Conservation (phyloP, 148 eudicot genomes). For the Heliamphora exappendiculata region DNA sequence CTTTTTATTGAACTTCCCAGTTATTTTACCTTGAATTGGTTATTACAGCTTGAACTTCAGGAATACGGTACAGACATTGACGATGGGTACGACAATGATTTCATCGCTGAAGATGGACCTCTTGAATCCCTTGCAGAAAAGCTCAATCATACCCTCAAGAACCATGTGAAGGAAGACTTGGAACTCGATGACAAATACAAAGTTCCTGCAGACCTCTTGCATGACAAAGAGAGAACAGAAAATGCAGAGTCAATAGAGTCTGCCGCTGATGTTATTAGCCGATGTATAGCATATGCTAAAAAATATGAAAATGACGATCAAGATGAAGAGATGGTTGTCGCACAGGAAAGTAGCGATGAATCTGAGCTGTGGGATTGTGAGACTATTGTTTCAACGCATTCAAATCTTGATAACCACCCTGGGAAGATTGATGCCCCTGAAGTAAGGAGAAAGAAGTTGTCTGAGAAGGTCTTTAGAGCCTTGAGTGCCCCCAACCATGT, state of each 20-base stretch:
- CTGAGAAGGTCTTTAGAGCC: conserved; percentile 45
- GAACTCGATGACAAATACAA: conserved; percentile 38
- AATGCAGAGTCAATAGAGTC: conserved; percentile 29
- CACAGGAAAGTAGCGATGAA: conserved; percentile 83
- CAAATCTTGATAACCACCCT: conserved; percentile 93
- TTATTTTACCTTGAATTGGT: neutral
- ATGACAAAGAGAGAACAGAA: conserved; percentile 15
- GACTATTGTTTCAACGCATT: conserved; percentile 78
- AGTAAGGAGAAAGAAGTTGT: conserved; percentile 42
- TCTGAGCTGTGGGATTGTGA: conserved; percentile 91
- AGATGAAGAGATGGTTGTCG: conserved; percentile 40
- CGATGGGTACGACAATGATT: conserved; percentile 35
- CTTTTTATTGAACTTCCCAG: neutral
- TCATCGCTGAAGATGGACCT: conserved; percentile 28
- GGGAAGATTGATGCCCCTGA: conserved; percentile 74
- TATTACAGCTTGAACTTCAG: conserved; percentile 65
- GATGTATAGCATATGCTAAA: conserved; percentile 65
- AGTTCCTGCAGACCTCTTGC: conserved; percentile 44
- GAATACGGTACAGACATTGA: conserved; percentile 72
- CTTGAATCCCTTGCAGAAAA: conserved; percentile 51
- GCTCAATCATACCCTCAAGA: conserved; percentile 45
- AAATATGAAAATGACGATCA: conserved; percentile 51
- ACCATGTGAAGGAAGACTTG: conserved; percentile 26
- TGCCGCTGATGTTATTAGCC: conserved; percentile 42
- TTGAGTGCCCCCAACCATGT: conserved; percentile 27